Conservation (phyloP, 2,329 filamentous ascomycete genomes). For the Xylariaceae sp. region DNA sequence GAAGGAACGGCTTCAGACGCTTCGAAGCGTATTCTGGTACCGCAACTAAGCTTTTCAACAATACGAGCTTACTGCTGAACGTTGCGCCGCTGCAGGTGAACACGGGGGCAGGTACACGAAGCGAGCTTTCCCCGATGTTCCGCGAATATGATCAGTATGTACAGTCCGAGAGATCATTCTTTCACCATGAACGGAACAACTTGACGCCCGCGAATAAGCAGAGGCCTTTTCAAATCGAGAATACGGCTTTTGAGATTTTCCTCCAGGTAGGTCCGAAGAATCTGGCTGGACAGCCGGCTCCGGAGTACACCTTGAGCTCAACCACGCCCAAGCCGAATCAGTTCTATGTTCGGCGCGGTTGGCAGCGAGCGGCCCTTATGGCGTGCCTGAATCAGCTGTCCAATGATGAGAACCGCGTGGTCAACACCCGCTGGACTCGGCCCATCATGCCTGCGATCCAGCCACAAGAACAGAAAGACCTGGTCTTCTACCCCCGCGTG, state of each 20-base stretch:
- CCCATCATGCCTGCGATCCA: slow-evolving; percentile 32
- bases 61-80: background rate
- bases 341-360: slow-evolving; percentile 32
- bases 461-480: slow-evolving; percentile 19
- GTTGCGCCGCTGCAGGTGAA: background rate
- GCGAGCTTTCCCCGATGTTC: background rate
- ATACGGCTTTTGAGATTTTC: slow-evolving; percentile 5
- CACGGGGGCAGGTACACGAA: background rate
- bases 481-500: slow-evolving; percentile 16
- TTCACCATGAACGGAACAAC: background rate
- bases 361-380: slow-evolving; percentile 42
- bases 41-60: background rate
- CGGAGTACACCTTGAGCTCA: background rate
- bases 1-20: slow-evolving; percentile 1
- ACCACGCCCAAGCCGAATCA: slow-evolving; percentile 2
- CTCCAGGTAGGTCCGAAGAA: too few relatives aligned
- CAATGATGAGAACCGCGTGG: slow-evolving; percentile 32
- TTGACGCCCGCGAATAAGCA: background rate
- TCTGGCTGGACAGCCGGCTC: too few relatives aligned
- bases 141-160: slow-evolving; percentile 10
- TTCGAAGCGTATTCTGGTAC: background rate
- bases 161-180: slow-evolving; percentile 10
- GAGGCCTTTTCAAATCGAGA: slow-evolving; percentile 26
- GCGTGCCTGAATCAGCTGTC: slow-evolving; percentile 35
- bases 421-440: slow-evolving; percentile 33